Base-by-base conservation (phyloP, 495 filamentous ascomycete species). In the Aspergillus heteromorphus region DNA sequence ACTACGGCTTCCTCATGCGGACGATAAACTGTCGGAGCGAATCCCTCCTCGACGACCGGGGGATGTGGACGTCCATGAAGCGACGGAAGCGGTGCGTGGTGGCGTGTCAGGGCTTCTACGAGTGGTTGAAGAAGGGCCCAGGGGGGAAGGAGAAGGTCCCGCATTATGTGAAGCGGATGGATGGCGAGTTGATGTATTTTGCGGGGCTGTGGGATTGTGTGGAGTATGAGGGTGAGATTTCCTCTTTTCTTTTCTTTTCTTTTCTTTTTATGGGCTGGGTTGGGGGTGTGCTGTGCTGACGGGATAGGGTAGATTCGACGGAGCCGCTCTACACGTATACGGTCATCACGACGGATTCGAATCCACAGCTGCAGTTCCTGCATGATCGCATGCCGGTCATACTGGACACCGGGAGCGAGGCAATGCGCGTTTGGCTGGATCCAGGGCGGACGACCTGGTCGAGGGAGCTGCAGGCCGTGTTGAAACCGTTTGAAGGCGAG, bases 371-470 rank as follows among this genome's bases (percentile, higher is more conserved):
- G 18, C 80, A 76, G 17, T 97, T 95, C 58, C 70, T 98, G 21
- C 93, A 98, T 58, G 87, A 95, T 52, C 82, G 93, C 16, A 98
- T 98, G 93, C 93, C 93, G 0, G 93, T 93, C 0, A 91, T 98
- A 16, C 62, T 98, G 4, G 88, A 96, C 0, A 81, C 87, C 25
- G 84, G 83, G 6, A 86, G 83, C 0, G 83, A 87, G 10, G 81
- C 76, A n/a, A 72, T 95, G 58, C 78, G 70, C 18, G 81, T 63
- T 2, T 98, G 93, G 93, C 74, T 97, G 45, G 87, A 95, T 65
- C 90, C 90, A 2, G 72, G 59, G 1, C 77, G 81, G 30, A 72
- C 72, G 7, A 82, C 81, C 43, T 97, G 92, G 92, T 85, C 80
- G 17, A 79, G 78, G 48, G 87, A 92, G 18, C 72, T 98, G 29